These are phyloP conservation scores for Pythium monospermum DNA, from an alignment of 352 stramenopile genomes.

Conservation along the genomic window DNA sequence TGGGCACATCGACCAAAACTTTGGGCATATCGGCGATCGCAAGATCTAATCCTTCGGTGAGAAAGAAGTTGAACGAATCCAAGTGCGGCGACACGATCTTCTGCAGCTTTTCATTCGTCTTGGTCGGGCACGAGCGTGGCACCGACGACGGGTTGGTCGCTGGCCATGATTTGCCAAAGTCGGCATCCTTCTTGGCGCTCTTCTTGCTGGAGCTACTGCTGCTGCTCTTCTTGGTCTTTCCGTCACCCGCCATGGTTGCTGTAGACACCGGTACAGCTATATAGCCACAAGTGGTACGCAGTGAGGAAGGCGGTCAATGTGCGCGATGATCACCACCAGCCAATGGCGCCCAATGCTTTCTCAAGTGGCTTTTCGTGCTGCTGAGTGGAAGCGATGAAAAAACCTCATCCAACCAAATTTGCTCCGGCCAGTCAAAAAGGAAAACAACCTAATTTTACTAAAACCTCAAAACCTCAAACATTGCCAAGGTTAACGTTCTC, in stretches of 20 bases:
- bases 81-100: slow-evolving; percentile 96
- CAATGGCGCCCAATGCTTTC: slow-evolving; percentile 8
- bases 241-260: slow-evolving; percentile 37
- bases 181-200: slow-evolving; percentile 21
- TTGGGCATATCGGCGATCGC: slow-evolving; percentile 91
- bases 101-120: slow-evolving; percentile 79
- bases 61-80: slow-evolving; percentile 98
- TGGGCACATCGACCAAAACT: slow-evolving; percentile 87
- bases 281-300: neutral
- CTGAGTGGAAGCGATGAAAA: slow-evolving; percentile 23
- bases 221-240: slow-evolving; percentile 45
- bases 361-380: slow-evolving; percentile 18
- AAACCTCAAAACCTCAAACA: slow-evolving; percentile 4
- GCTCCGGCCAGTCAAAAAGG: neutral
- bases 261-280: neutral
- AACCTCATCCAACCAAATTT: slow-evolving; percentile 12
- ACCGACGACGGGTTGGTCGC: slow-evolving; percentile 78
- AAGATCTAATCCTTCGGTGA: slow-evolving; percentile 92
- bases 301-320: slow-evolving; percentile 1
- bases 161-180: slow-evolving; percentile 64
- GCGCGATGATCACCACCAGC: slow-evolving; percentile 9
- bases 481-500: neutral
- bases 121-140: slow-evolving; percentile 60
- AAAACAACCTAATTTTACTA: neutral
- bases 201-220: slow-evolving; percentile 33